Conservation (phyloP, 2,329 filamentous ascomycete genomes). For the Lasiodiplodia sp. region DNA sequence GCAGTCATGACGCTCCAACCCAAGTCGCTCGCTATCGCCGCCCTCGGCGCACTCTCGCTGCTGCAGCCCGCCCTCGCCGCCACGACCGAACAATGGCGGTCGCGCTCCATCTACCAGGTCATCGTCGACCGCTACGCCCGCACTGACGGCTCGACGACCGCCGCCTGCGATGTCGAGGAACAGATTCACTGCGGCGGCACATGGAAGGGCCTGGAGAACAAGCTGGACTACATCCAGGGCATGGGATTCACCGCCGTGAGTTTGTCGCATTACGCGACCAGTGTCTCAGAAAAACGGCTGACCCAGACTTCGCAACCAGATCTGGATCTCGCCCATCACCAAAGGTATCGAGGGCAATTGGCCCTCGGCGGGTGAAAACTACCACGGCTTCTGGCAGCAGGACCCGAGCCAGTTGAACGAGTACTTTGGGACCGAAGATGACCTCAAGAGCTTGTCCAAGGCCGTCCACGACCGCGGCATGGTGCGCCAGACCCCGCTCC, state of each 20-base stretch:
- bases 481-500: constrained; percentile 43
- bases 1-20: constrained; percentile 34
- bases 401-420: constrained; percentile 58
- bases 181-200: constrained; percentile 60
- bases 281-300: background rate
- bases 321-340: constrained; percentile 55
- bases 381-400: constrained; percentile 60
- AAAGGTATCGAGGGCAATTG: constrained; percentile 36
- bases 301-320: constrained; percentile 15
- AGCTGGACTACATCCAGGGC: constrained; percentile 59
- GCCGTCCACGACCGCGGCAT: constrained; percentile 52
- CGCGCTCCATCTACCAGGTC: constrained; percentile 47
- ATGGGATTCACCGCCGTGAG: constrained; percentile 56
- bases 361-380: constrained; percentile 50
- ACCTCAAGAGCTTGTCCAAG: constrained; percentile 55
- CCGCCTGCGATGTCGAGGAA: constrained; percentile 39
- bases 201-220: constrained; percentile 57
- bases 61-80: constrained; percentile 35
- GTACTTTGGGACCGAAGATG: constrained; percentile 57
- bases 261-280: background rate
- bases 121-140: constrained; percentile 46
- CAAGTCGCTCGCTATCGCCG: constrained; percentile 29
- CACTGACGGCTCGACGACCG: constrained; percentile 41
- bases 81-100: constrained; percentile 45
- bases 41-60: constrained; percentile 36